phyloP scores from a whole-genome alignment of 2,329 filamentous ascomycete genomes.

The Eutypella sp. region DNA sequence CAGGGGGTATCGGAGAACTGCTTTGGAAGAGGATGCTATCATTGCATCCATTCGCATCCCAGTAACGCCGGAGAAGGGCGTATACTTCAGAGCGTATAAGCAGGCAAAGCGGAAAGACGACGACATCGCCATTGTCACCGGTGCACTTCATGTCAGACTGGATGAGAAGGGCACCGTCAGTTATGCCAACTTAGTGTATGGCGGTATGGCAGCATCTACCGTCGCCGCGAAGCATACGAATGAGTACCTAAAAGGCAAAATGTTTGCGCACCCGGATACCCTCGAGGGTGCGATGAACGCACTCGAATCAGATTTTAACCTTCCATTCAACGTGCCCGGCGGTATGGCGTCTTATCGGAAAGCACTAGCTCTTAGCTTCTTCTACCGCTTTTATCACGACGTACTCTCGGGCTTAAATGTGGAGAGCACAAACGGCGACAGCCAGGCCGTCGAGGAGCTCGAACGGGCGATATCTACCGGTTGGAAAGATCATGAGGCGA shows the following conservation, averaged over 20 bases:
- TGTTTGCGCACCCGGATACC: constrained; percentile 73
- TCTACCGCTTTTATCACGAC: constrained; percentile 96
- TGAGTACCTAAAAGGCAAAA: constrained; percentile 70
- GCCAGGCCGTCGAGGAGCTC: constrained; percentile 76
- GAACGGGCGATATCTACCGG: constrained; percentile 79
- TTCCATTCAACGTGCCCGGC: constrained; percentile 85
- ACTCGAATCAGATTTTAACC: constrained; percentile 82
- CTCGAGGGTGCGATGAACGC: constrained; percentile 87
- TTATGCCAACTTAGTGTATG: constrained; percentile 78
- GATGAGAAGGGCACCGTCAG: constrained; percentile 65
- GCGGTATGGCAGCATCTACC: constrained; percentile 90
- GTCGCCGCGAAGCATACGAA: constrained; percentile 78
- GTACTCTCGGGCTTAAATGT: constrained; percentile 60
- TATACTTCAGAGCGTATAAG: constrained; percentile 88
- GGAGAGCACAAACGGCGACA: constrained; percentile 49
- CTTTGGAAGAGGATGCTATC: constrained; percentile 73
- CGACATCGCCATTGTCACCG: constrained; percentile 95
- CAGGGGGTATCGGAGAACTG: constrained; percentile 82
- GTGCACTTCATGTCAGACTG: constrained; percentile 71
- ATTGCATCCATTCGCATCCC: constrained; percentile 87
- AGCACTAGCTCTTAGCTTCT: constrained; percentile 85
- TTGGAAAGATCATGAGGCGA: constrained; percentile 68
- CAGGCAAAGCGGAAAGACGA: constrained; percentile 97
- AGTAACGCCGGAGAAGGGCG: constrained; percentile 65
- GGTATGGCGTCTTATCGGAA: constrained; percentile 97